These are phyloP conservation scores for Xylaria sp. DNA, from an alignment of 2,329 filamentous ascomycete genomes.

Conservation along the genomic window DNA sequence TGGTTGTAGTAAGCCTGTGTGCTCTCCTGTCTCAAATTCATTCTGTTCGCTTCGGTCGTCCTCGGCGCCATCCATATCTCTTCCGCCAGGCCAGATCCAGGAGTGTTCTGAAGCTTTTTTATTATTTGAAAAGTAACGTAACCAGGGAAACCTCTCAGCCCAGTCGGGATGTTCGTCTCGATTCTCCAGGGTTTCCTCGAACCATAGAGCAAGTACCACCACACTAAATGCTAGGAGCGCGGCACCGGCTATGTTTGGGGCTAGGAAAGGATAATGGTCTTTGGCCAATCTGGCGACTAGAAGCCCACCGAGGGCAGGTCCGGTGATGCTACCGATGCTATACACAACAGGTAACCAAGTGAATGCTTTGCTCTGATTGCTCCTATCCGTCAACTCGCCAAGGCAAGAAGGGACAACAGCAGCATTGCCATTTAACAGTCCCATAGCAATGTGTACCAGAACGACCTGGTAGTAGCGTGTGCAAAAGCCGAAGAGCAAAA, in stretches of 20 bases:
- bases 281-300: conserved; percentile 68
- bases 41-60: conserved; percentile 32
- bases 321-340: conserved; percentile 89
- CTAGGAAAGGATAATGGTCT: conserved; percentile 78
- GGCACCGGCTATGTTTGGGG: conserved; percentile 81
- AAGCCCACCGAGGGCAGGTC: conserved; percentile 87
- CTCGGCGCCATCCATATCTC: conserved; percentile 27
- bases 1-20: conserved; percentile 33
- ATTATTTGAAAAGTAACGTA: conserved; percentile 35
- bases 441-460: conserved; percentile 86
- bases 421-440: conserved; percentile 91
- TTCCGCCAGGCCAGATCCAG: conserved; percentile 34
- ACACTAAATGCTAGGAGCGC: conserved; percentile 74
- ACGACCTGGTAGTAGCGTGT: conserved; percentile 82
- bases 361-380: conserved; percentile 92
- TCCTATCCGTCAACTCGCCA: conserved; percentile 92
- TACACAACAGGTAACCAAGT: conserved; percentile 97
- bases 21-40: conserved; percentile 33
- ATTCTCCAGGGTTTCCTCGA: conserved; percentile 82
- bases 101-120: conserved; percentile 32
- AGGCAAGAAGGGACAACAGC: conserved; percentile 92
- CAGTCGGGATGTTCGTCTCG: conserved; percentile 38
- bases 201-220: conserved; percentile 74
- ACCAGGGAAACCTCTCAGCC: conserved; percentile 42
- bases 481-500: conserved; percentile 87